Conservation (phyloP, 108 stramenopile species). For the Schizochytrium sp. region DNA sequence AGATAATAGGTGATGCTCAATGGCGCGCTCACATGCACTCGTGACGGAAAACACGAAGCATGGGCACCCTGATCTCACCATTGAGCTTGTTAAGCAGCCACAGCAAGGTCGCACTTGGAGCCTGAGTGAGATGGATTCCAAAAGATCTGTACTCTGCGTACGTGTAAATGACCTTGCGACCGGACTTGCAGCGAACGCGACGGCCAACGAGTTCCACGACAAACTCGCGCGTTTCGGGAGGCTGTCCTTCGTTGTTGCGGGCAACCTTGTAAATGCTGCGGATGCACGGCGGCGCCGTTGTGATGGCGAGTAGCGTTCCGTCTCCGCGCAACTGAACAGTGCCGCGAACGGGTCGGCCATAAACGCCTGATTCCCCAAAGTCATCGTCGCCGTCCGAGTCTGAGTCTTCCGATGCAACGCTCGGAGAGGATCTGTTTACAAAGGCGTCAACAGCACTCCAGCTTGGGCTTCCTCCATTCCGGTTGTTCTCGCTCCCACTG, state of each 20-base stretch:
- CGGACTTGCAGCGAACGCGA: neutral
- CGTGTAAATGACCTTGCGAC: neutral
- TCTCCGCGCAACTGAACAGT: neutral
- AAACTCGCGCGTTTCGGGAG: neutral
- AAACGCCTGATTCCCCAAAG: neutral
- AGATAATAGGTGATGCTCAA: neutral
- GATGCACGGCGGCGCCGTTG: neutral
- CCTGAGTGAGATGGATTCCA: neutral
- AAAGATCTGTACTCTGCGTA: neutral
- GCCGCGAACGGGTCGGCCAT: neutral
- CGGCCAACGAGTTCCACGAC: conserved; percentile 5
- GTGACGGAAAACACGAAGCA: neutral
- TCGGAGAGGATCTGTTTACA: neutral
- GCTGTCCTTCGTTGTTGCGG: neutral
- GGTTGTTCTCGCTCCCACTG: neutral
- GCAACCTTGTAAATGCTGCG: neutral
- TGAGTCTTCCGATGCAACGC: too few relatives aligned
- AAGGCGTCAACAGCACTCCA: neutral
- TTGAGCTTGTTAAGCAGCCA: conserved; percentile 14
- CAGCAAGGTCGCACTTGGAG: neutral
- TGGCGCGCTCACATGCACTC: neutral
- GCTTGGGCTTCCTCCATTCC: neutral
- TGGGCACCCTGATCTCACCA: neutral
- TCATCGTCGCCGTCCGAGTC: neutral
- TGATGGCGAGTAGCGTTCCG: neutral